A percentile compares a stretch with the other conserved stretches of the same genome.
These are phyloP conservation scores for Oryza glumipatula DNA, from an alignment of 176 grass and related monocot genomes.

Conservation along the genomic window DNA sequence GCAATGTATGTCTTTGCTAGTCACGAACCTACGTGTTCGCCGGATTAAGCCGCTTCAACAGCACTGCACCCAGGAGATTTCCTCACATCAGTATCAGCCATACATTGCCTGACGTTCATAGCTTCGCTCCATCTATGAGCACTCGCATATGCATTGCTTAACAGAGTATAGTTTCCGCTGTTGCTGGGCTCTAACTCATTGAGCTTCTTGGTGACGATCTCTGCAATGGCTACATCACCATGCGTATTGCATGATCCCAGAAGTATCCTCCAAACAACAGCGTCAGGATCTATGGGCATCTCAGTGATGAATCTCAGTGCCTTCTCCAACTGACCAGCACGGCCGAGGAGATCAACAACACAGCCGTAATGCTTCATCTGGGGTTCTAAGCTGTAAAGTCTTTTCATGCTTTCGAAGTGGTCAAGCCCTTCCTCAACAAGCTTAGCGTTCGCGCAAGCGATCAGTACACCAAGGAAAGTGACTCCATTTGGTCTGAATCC, in stretches of 20 bases:
- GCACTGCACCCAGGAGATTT: conserved; percentile 50
- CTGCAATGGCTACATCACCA: conserved; percentile 40
- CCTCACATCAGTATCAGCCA: conserved; percentile 37
- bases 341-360: conserved; percentile 48
- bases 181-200: conserved; percentile 42
- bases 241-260: conserved; percentile 49
- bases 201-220: conserved; percentile 53
- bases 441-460: conserved; percentile 44
- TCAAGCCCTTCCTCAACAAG: conserved; percentile 44
- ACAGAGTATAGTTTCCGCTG: conserved; percentile 41
- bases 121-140: conserved; percentile 52
- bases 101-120: conserved; percentile 38
- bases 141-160: conserved; percentile 52
- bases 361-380: conserved; percentile 63
- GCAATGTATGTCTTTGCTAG: neutral
- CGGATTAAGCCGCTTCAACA: conserved; percentile 6
- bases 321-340: conserved; percentile 44
- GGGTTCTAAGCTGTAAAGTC: conserved; percentile 39
- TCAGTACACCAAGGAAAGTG: conserved; percentile 52
- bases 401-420: conserved; percentile 57
- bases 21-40: neutral
- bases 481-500: conserved; percentile 44
- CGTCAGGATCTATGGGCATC: conserved; percentile 45
- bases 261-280: conserved; percentile 61
- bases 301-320: conserved; percentile 45